A percentile compares a stretch with the other conserved stretches of the same genome.
Conservation (phyloP, 805 yeast genomes). For the Saturnispora ahearnii region DNA sequence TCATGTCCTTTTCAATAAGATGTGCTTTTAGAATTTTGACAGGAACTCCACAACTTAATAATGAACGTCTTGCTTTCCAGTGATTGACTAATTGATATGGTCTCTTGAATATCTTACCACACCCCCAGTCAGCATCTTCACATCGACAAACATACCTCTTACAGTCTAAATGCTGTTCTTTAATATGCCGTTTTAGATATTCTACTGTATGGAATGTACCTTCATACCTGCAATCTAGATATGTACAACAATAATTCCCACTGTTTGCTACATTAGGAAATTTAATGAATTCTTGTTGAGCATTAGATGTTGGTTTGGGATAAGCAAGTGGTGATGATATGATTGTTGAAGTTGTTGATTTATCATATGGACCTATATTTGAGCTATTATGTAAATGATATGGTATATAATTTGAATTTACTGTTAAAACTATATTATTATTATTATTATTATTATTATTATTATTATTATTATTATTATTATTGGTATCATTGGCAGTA, state of each 20-base stretch:
- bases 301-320: neutral
- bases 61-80: constrained; percentile 27
- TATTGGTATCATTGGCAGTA: no score
- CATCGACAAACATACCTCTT: constrained; percentile 23
- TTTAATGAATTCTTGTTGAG: neutral
- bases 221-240: constrained; percentile 21
- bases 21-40: neutral
- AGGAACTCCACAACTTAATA: constrained; percentile 26
- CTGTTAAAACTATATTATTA: no score
- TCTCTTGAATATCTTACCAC: constrained; percentile 25
- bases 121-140: constrained; percentile 25
- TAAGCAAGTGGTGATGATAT: neutral
- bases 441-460: no score
- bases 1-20: constrained; percentile 4
- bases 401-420: no score
- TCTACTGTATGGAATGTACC: constrained; percentile 26
- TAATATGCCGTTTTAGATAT: constrained; percentile 24
- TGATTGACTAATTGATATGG: constrained; percentile 29
- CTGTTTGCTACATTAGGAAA: neutral
- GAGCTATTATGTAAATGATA: no score
- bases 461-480: no score
- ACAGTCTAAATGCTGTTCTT: constrained; percentile 25
- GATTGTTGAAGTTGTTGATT: no score
- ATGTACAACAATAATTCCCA: constrained; percentile 15
- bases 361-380: no score